Evolutionary conservation across 495 filamentous ascomycete genomes (phyloP).

Genomic region (Hypoxylon crocopeplum): DNA sequence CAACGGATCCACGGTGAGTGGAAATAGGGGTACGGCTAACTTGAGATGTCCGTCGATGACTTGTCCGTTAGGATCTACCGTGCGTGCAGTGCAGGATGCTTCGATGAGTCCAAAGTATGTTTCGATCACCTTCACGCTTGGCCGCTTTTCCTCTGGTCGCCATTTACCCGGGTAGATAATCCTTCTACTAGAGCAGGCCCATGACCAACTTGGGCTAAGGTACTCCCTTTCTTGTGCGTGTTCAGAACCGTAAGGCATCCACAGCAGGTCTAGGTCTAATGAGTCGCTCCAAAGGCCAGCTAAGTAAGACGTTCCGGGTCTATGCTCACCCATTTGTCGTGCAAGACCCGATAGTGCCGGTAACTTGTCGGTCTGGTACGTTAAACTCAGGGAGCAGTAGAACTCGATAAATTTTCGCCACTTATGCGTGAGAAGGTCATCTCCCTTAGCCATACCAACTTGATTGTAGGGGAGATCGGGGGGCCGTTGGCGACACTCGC

Average conservation of each 20-base stretch:
- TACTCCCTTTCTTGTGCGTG: not conserved
- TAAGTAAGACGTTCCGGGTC: slow-evolving; percentile 2
- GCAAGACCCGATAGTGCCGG: slow-evolving; percentile 27
- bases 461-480: slow-evolving; percentile 8
- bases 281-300: slow-evolving; percentile 16
- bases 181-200: not conserved
- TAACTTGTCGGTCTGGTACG: slow-evolving; percentile 12
- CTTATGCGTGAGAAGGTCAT: not conserved
- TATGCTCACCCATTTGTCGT: slow-evolving; percentile 9
- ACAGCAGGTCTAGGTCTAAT: slow-evolving; percentile 9
- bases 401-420: slow-evolving; percentile 14
- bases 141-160: not conserved
- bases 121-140: not conserved
- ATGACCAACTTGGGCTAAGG: not conserved
- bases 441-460: not conserved
- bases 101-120: not conserved
- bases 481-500: slow-evolving; percentile 9
- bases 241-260: not conserved
- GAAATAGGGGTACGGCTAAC: not conserved
- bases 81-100: not conserved
- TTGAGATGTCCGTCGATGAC: not conserved
- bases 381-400: slow-evolving; percentile 8
- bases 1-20: not conserved
- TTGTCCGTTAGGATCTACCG: not conserved
- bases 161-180: not conserved